phyloP scores from a whole-genome alignment of 2,329 filamentous ascomycete species.

The Metarhizium humberi region DNA sequence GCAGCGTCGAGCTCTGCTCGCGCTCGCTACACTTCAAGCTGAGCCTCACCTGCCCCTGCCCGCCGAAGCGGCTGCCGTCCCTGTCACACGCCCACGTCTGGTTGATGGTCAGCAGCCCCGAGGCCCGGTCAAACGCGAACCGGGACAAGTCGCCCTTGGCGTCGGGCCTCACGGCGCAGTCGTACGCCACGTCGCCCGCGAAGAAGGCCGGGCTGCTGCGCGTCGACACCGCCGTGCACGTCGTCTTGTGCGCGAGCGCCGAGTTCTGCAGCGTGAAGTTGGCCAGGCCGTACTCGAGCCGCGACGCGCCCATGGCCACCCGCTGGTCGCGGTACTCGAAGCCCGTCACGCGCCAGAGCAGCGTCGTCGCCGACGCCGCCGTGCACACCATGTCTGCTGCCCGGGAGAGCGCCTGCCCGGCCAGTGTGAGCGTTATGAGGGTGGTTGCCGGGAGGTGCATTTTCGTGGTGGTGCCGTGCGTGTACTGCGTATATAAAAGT shows the following conservation, averaged over 20 bases:
- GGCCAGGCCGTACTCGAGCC: not conserved
- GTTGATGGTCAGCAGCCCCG: not conserved
- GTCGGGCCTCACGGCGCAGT: not conserved
- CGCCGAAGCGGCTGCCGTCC: slow-evolving; percentile 1
- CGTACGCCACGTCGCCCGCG: not conserved
- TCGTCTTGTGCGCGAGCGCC: not conserved
- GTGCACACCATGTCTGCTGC: slow-evolving; percentile 2
- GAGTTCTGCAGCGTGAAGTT: slow-evolving; percentile 3
- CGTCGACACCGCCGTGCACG: not conserved
- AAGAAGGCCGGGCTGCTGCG: not conserved
- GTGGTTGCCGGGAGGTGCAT: not conserved
- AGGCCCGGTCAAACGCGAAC: not conserved
- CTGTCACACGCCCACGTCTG: slow-evolving; percentile 1
- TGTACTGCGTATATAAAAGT: too few relatives aligned
- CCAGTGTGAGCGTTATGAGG: not conserved
- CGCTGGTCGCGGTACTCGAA: not conserved
- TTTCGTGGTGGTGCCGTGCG: not conserved
- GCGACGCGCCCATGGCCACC: not conserved
- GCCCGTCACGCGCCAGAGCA: not conserved
- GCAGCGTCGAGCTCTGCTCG: not conserved
- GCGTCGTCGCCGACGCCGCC: not conserved
- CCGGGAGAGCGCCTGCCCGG: not conserved
- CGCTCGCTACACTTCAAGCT: not conserved
- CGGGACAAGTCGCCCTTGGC: not conserved
- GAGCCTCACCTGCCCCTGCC: not conserved